A percentile compares a stretch with the other conserved stretches of the same genome.
These are phyloP conservation scores for Penicillium psychrofluorescens DNA, from an alignment of 495 filamentous ascomycete species.

Conservation along the genomic window DNA sequence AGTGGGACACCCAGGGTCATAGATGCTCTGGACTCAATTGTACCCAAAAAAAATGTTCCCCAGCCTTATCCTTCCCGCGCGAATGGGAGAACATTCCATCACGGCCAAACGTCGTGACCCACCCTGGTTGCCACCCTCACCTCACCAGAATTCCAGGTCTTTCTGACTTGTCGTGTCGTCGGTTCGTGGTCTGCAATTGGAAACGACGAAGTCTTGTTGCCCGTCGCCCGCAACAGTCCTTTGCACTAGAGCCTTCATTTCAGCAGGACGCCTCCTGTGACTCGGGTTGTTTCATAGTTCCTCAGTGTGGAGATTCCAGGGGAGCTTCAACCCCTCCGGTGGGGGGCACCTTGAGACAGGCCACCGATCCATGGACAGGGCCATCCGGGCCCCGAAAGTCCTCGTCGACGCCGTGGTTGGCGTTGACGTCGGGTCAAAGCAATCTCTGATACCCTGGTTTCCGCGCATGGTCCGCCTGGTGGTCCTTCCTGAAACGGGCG, in stretches of 20 bases:
- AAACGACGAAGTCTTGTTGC: too few species aligned
- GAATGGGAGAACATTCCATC: too few species aligned
- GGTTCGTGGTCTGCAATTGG: too few species aligned
- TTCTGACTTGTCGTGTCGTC: too few species aligned
- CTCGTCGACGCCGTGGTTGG: constrained; percentile 1
- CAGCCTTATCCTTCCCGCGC: too few species aligned
- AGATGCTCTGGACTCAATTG: too few species aligned
- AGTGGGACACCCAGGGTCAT: too few species aligned
- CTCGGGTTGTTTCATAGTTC: not conserved
- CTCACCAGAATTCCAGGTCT: too few species aligned
- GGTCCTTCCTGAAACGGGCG: constrained; percentile 8
- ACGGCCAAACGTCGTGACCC: not conserved
- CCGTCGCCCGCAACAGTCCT: too few species aligned
- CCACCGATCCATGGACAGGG: too few species aligned
- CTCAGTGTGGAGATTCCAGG: not conserved
- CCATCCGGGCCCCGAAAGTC: too few species aligned
- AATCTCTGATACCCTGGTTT: constrained; percentile 1
- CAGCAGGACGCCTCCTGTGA: not conserved
- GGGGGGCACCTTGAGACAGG: not conserved
- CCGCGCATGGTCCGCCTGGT: constrained; percentile 16
- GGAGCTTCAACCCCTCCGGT: not conserved
- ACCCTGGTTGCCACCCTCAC: not conserved
- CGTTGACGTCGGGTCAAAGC: constrained; percentile 12
- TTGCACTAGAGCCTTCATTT: not conserved
- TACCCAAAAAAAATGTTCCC: too few species aligned